Conservation (phyloP, 768 basidiomycete genomes). For the Fistulinella prunicolor region DNA sequence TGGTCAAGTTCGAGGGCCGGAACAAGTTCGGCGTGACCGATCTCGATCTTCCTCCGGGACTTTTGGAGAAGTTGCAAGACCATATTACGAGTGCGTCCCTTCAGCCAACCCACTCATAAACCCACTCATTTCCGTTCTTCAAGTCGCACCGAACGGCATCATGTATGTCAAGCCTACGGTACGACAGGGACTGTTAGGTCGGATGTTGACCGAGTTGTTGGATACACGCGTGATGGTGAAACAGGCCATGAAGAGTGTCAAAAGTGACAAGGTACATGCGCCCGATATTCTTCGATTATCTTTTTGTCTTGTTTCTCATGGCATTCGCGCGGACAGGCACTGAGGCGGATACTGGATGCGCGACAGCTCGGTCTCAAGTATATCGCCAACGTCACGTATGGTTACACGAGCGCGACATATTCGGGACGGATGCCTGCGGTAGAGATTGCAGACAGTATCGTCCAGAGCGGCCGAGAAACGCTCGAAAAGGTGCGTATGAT, state of each 20-base stretch:
- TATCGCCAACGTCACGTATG: conserved; percentile 93
- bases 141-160: conserved; percentile 94
- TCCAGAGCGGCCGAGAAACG: conserved; percentile 94
- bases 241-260: conserved; percentile 85
- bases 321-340: conserved; percentile 45
- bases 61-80: conserved; percentile 67
- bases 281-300: too few relatives aligned
- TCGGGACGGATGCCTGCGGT: conserved; percentile 98
- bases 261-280: conserved; percentile 63
- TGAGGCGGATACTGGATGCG: conserved; percentile 78
- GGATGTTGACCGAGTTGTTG: conserved; percentile 90
- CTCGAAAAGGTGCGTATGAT: conserved; percentile 76
- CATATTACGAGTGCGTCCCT: conserved; percentile 65
- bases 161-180: conserved; percentile 87
- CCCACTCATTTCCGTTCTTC: neutral
- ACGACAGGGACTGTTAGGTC: conserved; percentile 78
- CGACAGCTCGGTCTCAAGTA: conserved; percentile 92
- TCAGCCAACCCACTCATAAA: neutral
- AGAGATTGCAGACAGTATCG: conserved; percentile 97
- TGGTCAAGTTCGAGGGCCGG: conserved; percentile 80
- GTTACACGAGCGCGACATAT: conserved; percentile 91
- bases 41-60: conserved; percentile 61
- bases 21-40: conserved; percentile 87
- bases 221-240: conserved; percentile 99
- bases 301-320: neutral